Percentiles rank a stretch among this genome's conserved stretches.
Conservation (phyloP, 2,329 filamentous ascomycete species). For the Aspergillus proliferans region DNA sequence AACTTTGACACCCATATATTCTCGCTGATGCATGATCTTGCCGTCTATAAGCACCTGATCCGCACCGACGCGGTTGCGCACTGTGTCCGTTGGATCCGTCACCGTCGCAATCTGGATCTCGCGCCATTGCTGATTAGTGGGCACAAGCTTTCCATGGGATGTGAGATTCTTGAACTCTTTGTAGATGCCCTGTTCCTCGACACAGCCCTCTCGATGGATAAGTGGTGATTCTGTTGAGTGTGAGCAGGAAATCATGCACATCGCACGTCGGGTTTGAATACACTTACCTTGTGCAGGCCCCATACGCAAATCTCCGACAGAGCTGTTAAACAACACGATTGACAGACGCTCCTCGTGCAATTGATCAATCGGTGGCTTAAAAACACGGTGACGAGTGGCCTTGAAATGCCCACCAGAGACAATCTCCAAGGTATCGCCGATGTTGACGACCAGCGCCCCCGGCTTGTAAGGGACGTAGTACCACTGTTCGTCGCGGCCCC, state of each 20-base stretch:
- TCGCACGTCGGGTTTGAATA: neutral
- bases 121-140: constrained; percentile 44
- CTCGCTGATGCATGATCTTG: constrained; percentile 43
- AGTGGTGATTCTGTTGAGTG: constrained; percentile 26
- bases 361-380: constrained; percentile 38
- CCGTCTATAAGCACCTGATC: constrained; percentile 41
- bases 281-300: constrained; percentile 29
- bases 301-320: constrained; percentile 41
- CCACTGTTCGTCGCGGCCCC: constrained; percentile 41
- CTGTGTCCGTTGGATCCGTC: constrained; percentile 39
- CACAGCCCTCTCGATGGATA: constrained; percentile 39
- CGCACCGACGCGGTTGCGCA: constrained; percentile 36
- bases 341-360: constrained; percentile 21
- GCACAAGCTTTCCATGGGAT: constrained; percentile 35
- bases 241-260: neutral
- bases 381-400: constrained; percentile 41
- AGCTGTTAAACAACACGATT: constrained; percentile 43
- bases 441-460: constrained; percentile 46
- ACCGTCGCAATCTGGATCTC: constrained; percentile 45
- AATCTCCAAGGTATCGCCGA: constrained; percentile 42
- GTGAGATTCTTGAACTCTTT: constrained; percentile 42
- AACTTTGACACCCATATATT: constrained; percentile 45
- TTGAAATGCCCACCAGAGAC: constrained; percentile 45
- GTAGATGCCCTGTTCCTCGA: constrained; percentile 41
- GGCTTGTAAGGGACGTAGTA: constrained; percentile 40